Percentiles rank a stretch among this genome's conserved stretches.
Conservation (phyloP, 179 eudicot species). For the Silene noctiflora region DNA sequence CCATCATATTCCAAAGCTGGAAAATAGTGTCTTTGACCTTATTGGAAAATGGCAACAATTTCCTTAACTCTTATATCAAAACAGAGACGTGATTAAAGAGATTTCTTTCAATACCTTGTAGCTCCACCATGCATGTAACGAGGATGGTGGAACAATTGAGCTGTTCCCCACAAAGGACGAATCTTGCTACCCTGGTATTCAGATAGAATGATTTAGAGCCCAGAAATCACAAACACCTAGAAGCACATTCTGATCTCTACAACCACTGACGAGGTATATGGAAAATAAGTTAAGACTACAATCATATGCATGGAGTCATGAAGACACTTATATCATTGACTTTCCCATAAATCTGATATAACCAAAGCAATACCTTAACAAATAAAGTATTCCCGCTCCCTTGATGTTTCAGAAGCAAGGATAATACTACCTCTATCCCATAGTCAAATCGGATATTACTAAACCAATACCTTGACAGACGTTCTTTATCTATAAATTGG, state of each 20-base stretch:
- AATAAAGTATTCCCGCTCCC: not conserved
- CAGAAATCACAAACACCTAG: constrained; percentile 10
- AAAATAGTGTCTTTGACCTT: not conserved
- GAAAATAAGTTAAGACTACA: not conserved
- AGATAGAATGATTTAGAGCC: constrained; percentile 9
- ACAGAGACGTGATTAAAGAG: not conserved
- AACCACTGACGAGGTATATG: not conserved
- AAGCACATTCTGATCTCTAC: constrained; percentile 7
- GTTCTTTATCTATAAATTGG: not conserved
- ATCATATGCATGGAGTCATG: not conserved
- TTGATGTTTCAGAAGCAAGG: not conserved
- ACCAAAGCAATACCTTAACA: not conserved
- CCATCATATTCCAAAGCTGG: not conserved
- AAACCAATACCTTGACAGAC: too few relatives aligned
- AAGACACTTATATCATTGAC: not conserved
- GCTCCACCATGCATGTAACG: constrained; percentile 99
- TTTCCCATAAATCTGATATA: not conserved
- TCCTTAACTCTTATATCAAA: not conserved
- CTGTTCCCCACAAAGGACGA: constrained; percentile 91
- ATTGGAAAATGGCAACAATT: not conserved
- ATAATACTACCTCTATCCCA: not conserved
- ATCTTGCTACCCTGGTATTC: constrained; percentile 62
- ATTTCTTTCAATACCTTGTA: constrained; percentile 54
- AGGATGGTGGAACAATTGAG: constrained; percentile 93
- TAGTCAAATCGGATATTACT: not conserved